These are phyloP conservation scores for Dalbergia cultrata DNA, from an alignment of 306 rosid genomes.

Conservation along the genomic window DNA sequence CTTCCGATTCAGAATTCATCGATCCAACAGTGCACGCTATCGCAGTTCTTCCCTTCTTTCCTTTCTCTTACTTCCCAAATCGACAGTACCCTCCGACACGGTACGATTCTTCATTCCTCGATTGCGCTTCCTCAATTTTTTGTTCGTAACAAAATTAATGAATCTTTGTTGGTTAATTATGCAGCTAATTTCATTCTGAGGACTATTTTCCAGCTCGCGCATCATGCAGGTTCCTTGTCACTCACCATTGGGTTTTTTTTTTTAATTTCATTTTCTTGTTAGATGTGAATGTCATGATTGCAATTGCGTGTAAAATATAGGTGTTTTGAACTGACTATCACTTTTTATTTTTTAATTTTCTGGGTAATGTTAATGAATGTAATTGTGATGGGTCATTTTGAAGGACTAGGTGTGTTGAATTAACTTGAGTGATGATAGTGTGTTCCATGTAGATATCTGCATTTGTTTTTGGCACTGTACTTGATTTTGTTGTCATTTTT, in stretches of 20 bases:
- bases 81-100: slow-evolving; percentile 13
- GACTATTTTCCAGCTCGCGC: neutral
- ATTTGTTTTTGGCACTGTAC: neutral
- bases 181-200: slow-evolving; percentile 41
- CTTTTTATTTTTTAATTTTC: neutral
- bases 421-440: slow-evolving; percentile 12
- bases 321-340: slow-evolving; percentile 8
- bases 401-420: slow-evolving; percentile 10
- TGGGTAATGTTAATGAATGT: neutral
- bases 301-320: neutral
- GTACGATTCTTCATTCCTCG: slow-evolving; percentile 15
- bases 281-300: neutral
- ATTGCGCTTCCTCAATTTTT: slow-evolving; percentile 25
- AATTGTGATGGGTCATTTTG: neutral
- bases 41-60: slow-evolving; percentile 3
- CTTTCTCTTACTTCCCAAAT: slow-evolving; percentile 20
- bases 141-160: neutral
- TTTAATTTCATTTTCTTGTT: neutral
- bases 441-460: neutral
- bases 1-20: slow-evolving; percentile 33
- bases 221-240: slow-evolving; percentile 70
- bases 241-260: neutral
- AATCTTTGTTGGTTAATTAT: slow-evolving; percentile 7
- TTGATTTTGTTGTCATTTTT: neutral
- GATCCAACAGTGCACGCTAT: neutral